Conservation (phyloP, 495 filamentous ascomycete species). For the Xylaria curta region DNA sequence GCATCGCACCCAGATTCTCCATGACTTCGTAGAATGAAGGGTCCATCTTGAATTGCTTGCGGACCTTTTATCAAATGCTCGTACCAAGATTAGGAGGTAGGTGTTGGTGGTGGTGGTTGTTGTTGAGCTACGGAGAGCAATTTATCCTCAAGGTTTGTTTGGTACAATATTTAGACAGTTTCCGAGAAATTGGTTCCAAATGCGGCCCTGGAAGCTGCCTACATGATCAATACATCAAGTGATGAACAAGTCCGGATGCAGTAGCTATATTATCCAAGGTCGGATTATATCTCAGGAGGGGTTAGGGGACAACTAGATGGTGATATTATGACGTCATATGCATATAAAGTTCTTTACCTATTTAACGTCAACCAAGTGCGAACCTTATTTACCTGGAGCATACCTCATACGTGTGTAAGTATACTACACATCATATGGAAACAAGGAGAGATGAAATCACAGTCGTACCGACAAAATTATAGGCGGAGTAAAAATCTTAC, state of each 20-base stretch:
- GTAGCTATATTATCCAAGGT: not conserved
- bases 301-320: not conserved
- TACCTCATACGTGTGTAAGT: not conserved
- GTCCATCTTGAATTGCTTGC: slow-evolving; percentile 2
- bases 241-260: not conserved
- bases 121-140: not conserved
- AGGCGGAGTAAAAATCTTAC: no score
- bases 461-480: no score
- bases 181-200: not conserved
- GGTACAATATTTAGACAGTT: not conserved
- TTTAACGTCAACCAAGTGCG: no score
- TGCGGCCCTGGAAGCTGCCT: not conserved
- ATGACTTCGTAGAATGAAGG: slow-evolving; percentile 26
- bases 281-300: not conserved
- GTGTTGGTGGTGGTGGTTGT: not conserved
- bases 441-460: not conserved
- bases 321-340: slow-evolving; percentile 1
- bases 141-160: not conserved
- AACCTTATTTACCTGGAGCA: not conserved
- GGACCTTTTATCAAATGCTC: not conserved
- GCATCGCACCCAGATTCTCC: slow-evolving; percentile 18
- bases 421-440: not conserved
- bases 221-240: not conserved
- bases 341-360: not conserved
- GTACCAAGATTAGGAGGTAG: not conserved